A percentile compares a stretch with the other conserved stretches of the same genome.
Evolutionary conservation across 495 filamentous ascomycete genomes (phyloP).

Genomic region (Penicillium paxilli): DNA sequence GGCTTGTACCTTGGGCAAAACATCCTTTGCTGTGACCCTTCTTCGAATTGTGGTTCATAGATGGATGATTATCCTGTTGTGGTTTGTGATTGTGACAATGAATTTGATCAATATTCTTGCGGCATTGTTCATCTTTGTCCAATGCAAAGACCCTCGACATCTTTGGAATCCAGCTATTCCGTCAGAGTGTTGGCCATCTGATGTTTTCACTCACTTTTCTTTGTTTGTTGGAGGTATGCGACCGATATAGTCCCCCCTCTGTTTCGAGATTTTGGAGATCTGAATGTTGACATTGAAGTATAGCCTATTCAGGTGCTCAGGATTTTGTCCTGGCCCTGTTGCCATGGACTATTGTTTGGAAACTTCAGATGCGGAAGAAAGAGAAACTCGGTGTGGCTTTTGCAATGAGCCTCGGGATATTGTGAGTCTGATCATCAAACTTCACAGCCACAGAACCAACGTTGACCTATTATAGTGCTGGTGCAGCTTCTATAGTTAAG

Average conservation of each 20-base stretch:
- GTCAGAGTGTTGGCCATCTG: conserved; percentile 19
- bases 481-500: conserved; percentile 20
- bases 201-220: conserved; percentile 22
- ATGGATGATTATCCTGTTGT: conserved; percentile 17
- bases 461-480: conserved; percentile 7
- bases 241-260: background rate
- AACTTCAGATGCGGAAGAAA: conserved; percentile 22
- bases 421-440: conserved; percentile 9
- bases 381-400: conserved; percentile 22
- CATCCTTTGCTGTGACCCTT: conserved; percentile 21
- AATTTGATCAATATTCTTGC: conserved; percentile 19
- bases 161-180: conserved; percentile 18
- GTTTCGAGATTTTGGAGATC: background rate
- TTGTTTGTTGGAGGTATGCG: conserved; percentile 20
- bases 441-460: no score
- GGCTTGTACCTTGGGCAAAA: conserved; percentile 23
- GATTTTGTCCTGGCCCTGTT: conserved; percentile 21
- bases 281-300: background rate
- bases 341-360: conserved; percentile 24
- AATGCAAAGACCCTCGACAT: conserved; percentile 22
- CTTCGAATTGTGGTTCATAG: conserved; percentile 19
- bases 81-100: conserved; percentile 25
- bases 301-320: conserved; percentile 24
- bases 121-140: conserved; percentile 18
- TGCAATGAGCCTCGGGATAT: conserved; percentile 24